Evolutionary conservation across 306 rosid species (phyloP), one percentile per base, ranked within the genome.

Genomic region (Trichosanthes cucumerina): DNA sequence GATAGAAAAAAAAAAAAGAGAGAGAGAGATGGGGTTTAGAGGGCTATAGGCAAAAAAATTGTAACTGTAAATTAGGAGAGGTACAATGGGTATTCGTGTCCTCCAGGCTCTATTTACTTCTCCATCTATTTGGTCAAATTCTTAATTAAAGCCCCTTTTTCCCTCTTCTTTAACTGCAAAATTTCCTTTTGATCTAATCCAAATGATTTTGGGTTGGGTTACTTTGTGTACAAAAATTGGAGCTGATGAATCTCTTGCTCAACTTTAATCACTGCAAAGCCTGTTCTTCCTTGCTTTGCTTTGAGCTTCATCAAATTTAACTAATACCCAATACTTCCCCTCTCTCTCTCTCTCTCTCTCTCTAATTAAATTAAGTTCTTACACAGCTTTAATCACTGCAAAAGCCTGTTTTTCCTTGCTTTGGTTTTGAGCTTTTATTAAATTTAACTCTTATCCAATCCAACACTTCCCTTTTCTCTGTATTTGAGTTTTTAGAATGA

Each of bases 51-150:
- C 11, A 39, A 43, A 54, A 39, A 69, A 39, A n/a, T n/a, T 43
- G 34, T 43, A 6, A 21, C 19, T 26, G 72, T 18, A 46, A 41
- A 44, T 43, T 43, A 24, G 36, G 76, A 71, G 39, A 24, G 76
- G 57, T 46, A 46, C 36, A 71, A 24, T 46, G 58, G 21, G 76
- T 15, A 43, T 64, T 69, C 53, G 14, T 69, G 10, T 41, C 33
- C 75, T 69, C 75, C 75, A 69, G 54, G 54, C 50, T 69, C 31
- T 69, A 69, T 69, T 69, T 69, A 69, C 28, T 69, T 41, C n/a
- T 69, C 31, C 75, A 43, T 5, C 75, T 69, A 41, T 69, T 23
- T 43, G 75, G 75, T 69, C 52, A 69, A 5, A 47, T 21, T 39
- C 24, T 36, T 19, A 39, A 41, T 68, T 68, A 68, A 38, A 68